Evolutionary conservation across 1,284 basidiomycete species (phyloP).

Genomic region (Lentinula novae-zelandiae): DNA sequence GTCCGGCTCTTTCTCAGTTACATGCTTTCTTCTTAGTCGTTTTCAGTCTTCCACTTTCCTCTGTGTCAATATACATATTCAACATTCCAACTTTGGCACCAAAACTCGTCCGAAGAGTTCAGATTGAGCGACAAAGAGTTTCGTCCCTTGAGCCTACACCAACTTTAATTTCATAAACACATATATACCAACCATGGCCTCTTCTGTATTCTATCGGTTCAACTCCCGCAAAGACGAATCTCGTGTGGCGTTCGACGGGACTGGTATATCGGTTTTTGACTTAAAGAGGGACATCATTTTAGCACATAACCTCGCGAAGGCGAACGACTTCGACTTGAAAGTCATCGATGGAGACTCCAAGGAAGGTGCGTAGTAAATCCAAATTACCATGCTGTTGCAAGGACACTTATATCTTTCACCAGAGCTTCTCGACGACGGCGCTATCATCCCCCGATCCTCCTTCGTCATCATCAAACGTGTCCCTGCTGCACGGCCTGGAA

Average conservation of each 20-base stretch:
- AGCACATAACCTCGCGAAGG: slow-evolving; percentile 93
- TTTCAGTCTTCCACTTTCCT: not conserved
- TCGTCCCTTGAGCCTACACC: too few species aligned
- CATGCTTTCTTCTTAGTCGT: too few species aligned
- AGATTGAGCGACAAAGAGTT: too few species aligned
- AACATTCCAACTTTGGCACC: too few species aligned
- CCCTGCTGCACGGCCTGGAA: slow-evolving; percentile 83
- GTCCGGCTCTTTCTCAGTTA: too few species aligned
- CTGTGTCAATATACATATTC: not conserved
- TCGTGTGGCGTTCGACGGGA: slow-evolving; percentile 95
- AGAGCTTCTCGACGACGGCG: slow-evolving; percentile 94
- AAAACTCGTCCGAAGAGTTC: too few species aligned
- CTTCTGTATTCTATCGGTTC: slow-evolving; percentile 98
- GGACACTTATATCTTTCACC: slow-evolving; percentile 7
- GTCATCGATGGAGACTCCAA: slow-evolving; percentile 83
- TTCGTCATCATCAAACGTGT: slow-evolving; percentile 91
- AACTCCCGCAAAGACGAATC: slow-evolving; percentile 94
- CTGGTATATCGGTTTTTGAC: slow-evolving; percentile 98
- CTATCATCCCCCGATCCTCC: slow-evolving; percentile 91
- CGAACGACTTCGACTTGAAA: slow-evolving; percentile 94
- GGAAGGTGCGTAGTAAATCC: slow-evolving; percentile 51
- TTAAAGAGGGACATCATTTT: slow-evolving; percentile 98
- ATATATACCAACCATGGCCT: slow-evolving; percentile 57
- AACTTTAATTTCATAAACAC: too few species aligned
- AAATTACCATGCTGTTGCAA: not conserved